These are phyloP conservation scores for Aspergillus intermedius DNA, from an alignment of 2,329 filamentous ascomycete species.

Conservation along the genomic window DNA sequence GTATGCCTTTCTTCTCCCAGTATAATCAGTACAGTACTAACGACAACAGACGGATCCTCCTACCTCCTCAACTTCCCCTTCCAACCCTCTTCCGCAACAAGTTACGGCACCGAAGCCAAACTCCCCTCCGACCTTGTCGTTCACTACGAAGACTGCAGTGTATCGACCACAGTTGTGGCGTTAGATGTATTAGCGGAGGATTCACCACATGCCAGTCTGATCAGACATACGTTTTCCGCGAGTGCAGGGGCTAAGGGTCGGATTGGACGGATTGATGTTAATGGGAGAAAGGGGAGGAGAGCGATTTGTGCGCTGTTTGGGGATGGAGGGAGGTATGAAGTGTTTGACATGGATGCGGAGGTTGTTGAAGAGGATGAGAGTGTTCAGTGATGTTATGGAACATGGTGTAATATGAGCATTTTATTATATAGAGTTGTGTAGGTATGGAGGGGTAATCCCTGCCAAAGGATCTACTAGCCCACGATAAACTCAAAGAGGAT, in stretches of 20 bases:
- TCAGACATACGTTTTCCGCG: constrained; percentile 43
- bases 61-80: constrained; percentile 32
- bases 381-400: background rate
- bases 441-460: constrained; percentile 6
- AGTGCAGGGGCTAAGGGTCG: constrained; percentile 37
- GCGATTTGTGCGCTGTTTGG: constrained; percentile 51
- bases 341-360: constrained; percentile 50
- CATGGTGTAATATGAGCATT: constrained; percentile 12
- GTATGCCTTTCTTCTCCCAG: constrained; percentile 14
- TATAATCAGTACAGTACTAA: background rate
- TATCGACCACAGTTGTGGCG: constrained; percentile 4
- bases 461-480: too few relatives aligned
- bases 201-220: constrained; percentile 14
- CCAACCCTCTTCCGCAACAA: constrained; percentile 10
- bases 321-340: constrained; percentile 48
- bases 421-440: constrained; percentile 4
- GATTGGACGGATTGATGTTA: constrained; percentile 48
- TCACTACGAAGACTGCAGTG: background rate
- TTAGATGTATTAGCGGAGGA: constrained; percentile 16
- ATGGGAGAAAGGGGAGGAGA: constrained; percentile 49
- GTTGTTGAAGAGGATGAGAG: constrained; percentile 23
- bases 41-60: constrained; percentile 16
- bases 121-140: background rate
- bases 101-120: constrained; percentile 4
- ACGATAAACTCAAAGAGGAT: too few relatives aligned